Evolutionary conservation across 148 eudicot genomes (phyloP).

Genomic region (Fagopyrum homotropicum): DNA sequence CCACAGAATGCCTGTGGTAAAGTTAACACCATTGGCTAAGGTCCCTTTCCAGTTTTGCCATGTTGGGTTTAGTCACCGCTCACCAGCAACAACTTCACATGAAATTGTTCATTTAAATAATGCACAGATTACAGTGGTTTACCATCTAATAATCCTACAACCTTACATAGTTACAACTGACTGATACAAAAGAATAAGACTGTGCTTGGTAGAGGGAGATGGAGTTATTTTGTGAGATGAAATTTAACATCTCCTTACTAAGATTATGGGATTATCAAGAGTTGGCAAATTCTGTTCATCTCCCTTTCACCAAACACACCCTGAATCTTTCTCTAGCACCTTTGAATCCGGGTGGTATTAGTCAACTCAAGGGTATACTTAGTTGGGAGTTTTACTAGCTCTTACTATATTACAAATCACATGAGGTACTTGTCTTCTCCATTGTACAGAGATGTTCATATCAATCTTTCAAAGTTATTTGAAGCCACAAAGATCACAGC

Average conservation of each 20-base stretch:
- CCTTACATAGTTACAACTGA: neutral
- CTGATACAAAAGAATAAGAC: neutral
- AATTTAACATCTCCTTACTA: too few relatives aligned
- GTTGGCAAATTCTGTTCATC: too few relatives aligned
- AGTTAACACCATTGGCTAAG: neutral
- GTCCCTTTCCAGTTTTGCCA: neutral
- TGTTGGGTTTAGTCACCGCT: too few relatives aligned
- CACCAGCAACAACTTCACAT: constrained; percentile 1
- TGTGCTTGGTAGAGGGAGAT: too few relatives aligned
- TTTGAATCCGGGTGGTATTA: neutral
- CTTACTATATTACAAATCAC: constrained; percentile 8
- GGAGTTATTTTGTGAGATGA: too few relatives aligned
- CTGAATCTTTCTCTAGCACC: neutral
- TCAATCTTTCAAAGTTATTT: neutral
- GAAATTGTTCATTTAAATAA: neutral
- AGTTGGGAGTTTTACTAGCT: constrained; percentile 7
- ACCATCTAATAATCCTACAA: constrained; percentile 1
- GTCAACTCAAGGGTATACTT: constrained; percentile 12
- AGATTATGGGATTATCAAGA: too few relatives aligned
- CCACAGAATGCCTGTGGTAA: too few relatives aligned
- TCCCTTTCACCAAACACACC: neutral
- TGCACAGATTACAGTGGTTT: neutral
- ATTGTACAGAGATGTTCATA: neutral
- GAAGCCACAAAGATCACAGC: neutral
- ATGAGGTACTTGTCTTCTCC: neutral